These are phyloP conservation scores for Mentha longifolia DNA, from an alignment of 257 asterid species.

Conservation along the genomic window DNA sequence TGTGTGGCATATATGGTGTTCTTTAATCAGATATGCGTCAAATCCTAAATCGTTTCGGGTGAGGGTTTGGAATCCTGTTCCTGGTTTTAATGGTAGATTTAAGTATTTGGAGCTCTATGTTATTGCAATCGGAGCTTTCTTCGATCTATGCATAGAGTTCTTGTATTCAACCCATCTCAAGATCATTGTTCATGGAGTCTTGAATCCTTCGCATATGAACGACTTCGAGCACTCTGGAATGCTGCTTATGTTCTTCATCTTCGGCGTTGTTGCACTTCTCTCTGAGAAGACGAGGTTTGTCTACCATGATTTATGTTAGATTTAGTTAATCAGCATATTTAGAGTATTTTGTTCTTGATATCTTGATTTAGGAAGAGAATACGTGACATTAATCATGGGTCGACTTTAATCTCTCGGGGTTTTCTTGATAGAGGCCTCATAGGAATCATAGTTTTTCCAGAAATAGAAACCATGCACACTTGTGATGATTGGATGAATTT, in stretches of 20 bases:
- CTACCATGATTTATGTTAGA: conserved; percentile 29
- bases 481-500: background rate
- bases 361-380: background rate
- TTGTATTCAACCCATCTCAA: conserved; percentile 84
- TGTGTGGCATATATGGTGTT: conserved; percentile 89
- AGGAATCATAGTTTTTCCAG: background rate
- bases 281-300: conserved; percentile 84
- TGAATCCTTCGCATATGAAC: conserved; percentile 93
- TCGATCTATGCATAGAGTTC: conserved; percentile 91
- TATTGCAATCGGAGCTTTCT: conserved; percentile 72
- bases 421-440: background rate
- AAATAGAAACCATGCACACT: background rate
- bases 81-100: conserved; percentile 70
- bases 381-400: background rate
- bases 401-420: background rate
- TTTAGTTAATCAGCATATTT: conserved; percentile 14
- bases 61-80: conserved; percentile 90
- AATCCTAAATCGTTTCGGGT: conserved; percentile 75
- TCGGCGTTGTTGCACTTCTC: conserved; percentile 69
- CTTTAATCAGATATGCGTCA: conserved; percentile 65
- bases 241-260: conserved; percentile 94
- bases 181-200: conserved; percentile 72
- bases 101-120: conserved; percentile 92
- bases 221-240: conserved; percentile 97
- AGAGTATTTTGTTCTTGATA: background rate